Base-by-base conservation (phyloP, 768 basidiomycete species). In the Collybia mongolica region DNA sequence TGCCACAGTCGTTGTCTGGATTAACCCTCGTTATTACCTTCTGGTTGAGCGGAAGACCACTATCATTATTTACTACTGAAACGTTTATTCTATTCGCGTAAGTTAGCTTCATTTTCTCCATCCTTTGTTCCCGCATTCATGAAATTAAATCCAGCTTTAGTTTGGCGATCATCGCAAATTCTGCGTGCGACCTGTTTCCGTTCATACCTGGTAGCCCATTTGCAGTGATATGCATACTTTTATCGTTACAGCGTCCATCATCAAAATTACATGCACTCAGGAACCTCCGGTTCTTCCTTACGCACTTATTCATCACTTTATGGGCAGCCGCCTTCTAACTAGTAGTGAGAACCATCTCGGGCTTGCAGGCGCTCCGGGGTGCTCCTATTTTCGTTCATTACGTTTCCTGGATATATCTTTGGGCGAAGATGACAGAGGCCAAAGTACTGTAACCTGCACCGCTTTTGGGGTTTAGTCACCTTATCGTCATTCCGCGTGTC, bases 401-500 rank as follows among this genome's bases (percentile, higher is more conserved):
- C 5, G 11, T 42, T 6, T 42, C 22, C 12, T 42, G 41, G 41
- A 15, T 42, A 22, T 42, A 19, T 8, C 20, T n/a, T 7, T 42
- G 41, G 41, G 18, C 4, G n/a, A 26, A 6, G 11, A 14, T 18
- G 14, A 19, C 7, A 18, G 20, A 23, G 14, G 11, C 14, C 24
- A 23, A 15, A 8, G 46, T 45, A 2, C 46, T 50, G 36, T 19
- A 40, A 6, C 51, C 44, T 29, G 51, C 48, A 6, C 54, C 50
- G 17, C 46, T 54, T 14, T 47, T 57, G 20, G 52, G 51, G 48
- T 48, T 46, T 11, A 12, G 12, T 7, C 20, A 48, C 7, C 35
- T 57, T 22, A 11, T 57, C 6, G 36, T 54, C 6, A 29, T 45
- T 14, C 54, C 53, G 14, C 46, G 52, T 28, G 40, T 19, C 6